Percentiles rank a stretch among this genome's conserved stretches.
phyloP scores from a whole-genome alignment of 2,329 filamentous ascomycete genomes.

The Cordyceps farinosa region DNA sequence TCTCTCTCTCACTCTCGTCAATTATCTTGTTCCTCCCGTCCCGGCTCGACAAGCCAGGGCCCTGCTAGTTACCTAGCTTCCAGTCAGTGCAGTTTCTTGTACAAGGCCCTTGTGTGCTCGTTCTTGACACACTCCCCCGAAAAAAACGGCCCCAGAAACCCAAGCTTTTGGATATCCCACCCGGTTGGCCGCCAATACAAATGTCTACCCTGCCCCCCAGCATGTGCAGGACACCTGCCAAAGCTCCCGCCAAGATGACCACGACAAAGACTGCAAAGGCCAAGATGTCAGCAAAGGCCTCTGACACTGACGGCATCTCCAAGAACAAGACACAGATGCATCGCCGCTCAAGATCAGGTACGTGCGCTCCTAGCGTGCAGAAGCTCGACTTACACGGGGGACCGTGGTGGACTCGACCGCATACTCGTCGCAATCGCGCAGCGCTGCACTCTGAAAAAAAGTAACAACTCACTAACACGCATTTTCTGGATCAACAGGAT shows the following conservation, averaged over 20 bases:
- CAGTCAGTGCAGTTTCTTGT: constrained; percentile 1
- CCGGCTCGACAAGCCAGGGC: not conserved
- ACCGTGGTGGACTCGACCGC: constrained; percentile 17
- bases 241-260: constrained; percentile 57
- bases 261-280: constrained; percentile 56
- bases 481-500: constrained; percentile 44
- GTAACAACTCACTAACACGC: constrained; percentile 25
- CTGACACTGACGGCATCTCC: constrained; percentile 46
- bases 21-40: constrained; percentile 5
- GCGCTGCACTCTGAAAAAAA: not conserved
- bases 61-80: constrained; percentile 7
- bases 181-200: constrained; percentile 43
- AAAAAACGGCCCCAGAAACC: not conserved
- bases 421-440: not conserved
- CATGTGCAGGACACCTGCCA: constrained; percentile 48
- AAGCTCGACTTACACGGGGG: constrained; percentile 30
- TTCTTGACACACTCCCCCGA: not conserved
- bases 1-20: not conserved
- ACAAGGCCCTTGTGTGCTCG: constrained; percentile 9
- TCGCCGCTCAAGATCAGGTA: constrained; percentile 90
- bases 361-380: constrained; percentile 33
- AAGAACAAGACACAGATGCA: constrained; percentile 84
- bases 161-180: constrained; percentile 1
- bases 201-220: constrained; percentile 66
- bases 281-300: constrained; percentile 54